phyloP scores from a whole-genome alignment of 2,329 filamentous ascomycete genomes.

The Stemphylium lycopersici region DNA sequence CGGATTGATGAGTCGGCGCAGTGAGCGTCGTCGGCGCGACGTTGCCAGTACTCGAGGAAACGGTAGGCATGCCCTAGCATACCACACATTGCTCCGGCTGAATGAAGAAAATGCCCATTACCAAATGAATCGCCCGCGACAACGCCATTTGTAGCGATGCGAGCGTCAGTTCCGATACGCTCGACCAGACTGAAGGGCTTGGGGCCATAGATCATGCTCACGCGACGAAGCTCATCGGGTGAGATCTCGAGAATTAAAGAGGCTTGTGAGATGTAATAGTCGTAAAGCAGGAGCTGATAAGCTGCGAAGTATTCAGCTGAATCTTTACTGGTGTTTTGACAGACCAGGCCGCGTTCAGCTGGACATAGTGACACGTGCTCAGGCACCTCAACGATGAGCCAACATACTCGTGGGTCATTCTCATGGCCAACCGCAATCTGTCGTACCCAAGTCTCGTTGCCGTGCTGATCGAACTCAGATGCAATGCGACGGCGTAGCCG shows the following conservation, averaged over 20 bases:
- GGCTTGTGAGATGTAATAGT: constrained; percentile 25
- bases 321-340: constrained; percentile 12
- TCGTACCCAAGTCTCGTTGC: constrained; percentile 11
- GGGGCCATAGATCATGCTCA: constrained; percentile 22
- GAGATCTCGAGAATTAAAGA: constrained; percentile 20
- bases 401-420: constrained; percentile 7
- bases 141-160: constrained; percentile 21
- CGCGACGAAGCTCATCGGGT: constrained; percentile 19
- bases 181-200: constrained; percentile 26
- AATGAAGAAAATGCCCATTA: constrained; percentile 23
- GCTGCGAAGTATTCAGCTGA: constrained; percentile 22
- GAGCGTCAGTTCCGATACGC: constrained; percentile 18
- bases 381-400: constrained; percentile 12
- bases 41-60: constrained; percentile 24
- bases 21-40: constrained; percentile 10
- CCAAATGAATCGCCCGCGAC: constrained; percentile 25
- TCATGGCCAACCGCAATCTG: constrained; percentile 12
- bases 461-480: constrained; percentile 10
- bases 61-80: constrained; percentile 25
- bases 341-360: not conserved
- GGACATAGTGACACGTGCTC: constrained; percentile 7
- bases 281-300: constrained; percentile 23
- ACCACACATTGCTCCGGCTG: constrained; percentile 24
- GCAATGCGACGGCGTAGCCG: constrained; percentile 12
- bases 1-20: constrained; percentile 17